These are phyloP conservation scores for Curvularia lunata DNA, from an alignment of 2,329 filamentous ascomycete genomes.

Conservation along the genomic window DNA sequence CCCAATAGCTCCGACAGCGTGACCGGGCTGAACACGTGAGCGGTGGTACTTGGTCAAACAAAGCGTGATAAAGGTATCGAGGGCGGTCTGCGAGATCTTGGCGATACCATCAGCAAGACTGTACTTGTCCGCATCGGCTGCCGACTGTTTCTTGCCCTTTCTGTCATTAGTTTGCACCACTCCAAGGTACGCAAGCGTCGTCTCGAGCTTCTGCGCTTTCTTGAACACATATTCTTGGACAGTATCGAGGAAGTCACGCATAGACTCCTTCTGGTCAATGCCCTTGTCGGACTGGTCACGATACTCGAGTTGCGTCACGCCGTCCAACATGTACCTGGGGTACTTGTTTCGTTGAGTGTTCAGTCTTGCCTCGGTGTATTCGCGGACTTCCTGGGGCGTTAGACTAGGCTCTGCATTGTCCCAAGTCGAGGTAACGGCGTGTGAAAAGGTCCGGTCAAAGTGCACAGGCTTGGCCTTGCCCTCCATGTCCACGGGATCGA, in stretches of 20 bases:
- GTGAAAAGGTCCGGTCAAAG: constrained; percentile 88
- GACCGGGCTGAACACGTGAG: constrained; percentile 90
- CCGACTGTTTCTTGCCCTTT: constrained; percentile 18
- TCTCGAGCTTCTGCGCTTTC: constrained; percentile 68
- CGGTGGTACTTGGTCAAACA: constrained; percentile 90
- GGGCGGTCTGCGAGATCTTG: constrained; percentile 78
- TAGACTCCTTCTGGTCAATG: constrained; percentile 70
- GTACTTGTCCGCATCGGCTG: constrained; percentile 48
- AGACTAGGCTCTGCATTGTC: constrained; percentile 76
- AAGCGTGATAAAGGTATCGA: constrained; percentile 77
- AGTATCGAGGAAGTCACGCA: constrained; percentile 78
- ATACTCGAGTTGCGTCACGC: constrained; percentile 64
- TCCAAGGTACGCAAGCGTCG: constrained; percentile 43
- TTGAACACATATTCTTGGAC: constrained; percentile 74
- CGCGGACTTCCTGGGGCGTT: constrained; percentile 73
- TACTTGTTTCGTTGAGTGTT: constrained; percentile 68
- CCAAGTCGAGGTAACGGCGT: constrained; percentile 77
- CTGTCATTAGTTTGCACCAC: constrained; percentile 24
- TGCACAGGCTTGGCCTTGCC: constrained; percentile 90
- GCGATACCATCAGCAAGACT: constrained; percentile 70
- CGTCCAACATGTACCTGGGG: constrained; percentile 42
- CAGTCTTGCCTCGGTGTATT: constrained; percentile 71
- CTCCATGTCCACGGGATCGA: constrained; percentile 98
- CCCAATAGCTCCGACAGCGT: constrained; percentile 93
- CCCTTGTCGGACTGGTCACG: constrained; percentile 69